Evolutionary conservation across 1,284 basidiomycete genomes (phyloP).

Genomic region (Mycosarcoma mackinlayi): DNA sequence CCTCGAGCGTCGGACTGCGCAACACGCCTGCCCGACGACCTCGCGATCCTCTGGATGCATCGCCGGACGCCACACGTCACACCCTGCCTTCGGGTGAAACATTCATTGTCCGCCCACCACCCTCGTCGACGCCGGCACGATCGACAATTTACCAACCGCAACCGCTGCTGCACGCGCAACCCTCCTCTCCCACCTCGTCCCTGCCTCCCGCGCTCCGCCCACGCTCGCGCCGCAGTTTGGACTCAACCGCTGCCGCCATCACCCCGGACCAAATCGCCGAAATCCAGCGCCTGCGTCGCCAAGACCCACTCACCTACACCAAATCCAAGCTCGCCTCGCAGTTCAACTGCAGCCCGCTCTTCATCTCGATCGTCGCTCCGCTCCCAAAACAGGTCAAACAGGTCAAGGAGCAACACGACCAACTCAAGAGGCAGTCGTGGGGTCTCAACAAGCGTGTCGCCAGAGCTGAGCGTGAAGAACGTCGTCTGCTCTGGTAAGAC

Average conservation of each 20-base stretch:
- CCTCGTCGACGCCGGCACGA: conserved; percentile 35
- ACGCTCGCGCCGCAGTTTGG: conserved; percentile 13
- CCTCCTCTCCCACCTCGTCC: conserved; percentile 6
- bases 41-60: conserved; percentile 59
- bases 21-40: conserved; percentile 62
- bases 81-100: conserved; percentile 56
- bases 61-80: conserved; percentile 52
- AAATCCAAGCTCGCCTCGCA: conserved; percentile 50
- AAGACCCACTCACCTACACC: conserved; percentile 55
- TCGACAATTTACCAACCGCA: conserved; percentile 43
- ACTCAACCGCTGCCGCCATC: conserved; percentile 18
- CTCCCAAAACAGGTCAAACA: conserved; percentile 46
- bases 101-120: conserved; percentile 63
- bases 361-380: conserved; percentile 63
- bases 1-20: conserved; percentile 39
- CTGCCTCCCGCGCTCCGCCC: conserved; percentile 51
- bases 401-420: conserved; percentile 42
- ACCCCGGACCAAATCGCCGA: conserved; percentile 52
- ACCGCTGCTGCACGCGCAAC: conserved; percentile 38
- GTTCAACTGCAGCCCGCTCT: conserved; percentile 59
- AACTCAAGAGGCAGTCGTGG: conserved; percentile 49
- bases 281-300: conserved; percentile 54
- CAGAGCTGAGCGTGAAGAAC: conserved; percentile 47
- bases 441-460: conserved; percentile 62
- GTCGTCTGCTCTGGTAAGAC: conserved; percentile 49